These are phyloP conservation scores for Tricholomella constricta DNA, from an alignment of 768 basidiomycete genomes.

Conservation along the genomic window DNA sequence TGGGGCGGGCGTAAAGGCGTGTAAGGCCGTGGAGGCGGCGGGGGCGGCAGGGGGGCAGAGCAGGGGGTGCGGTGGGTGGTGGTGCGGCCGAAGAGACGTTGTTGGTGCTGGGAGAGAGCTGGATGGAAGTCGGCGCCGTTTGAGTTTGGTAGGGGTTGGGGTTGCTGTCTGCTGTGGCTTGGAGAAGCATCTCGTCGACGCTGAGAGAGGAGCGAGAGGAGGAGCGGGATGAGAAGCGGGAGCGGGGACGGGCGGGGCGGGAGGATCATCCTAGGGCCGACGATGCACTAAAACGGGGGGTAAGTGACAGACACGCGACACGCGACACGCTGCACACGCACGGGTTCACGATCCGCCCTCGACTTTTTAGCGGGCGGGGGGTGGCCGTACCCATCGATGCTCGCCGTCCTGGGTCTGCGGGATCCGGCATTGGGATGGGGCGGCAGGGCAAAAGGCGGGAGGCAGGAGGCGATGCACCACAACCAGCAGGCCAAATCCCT, in stretches of 20 bases:
- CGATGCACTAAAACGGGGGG: neutral
- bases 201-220: constrained; percentile 39
- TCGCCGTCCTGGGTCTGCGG: constrained; percentile 33
- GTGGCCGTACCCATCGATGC: constrained; percentile 36
- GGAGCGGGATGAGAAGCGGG: constrained; percentile 33
- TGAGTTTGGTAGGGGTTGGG: neutral
- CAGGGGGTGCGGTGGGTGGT: constrained; percentile 2
- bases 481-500: too few relatives aligned
- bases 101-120: too few relatives aligned
- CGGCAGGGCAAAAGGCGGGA: constrained; percentile 38
- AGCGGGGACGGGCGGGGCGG: constrained; percentile 19
- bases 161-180: constrained; percentile 34
- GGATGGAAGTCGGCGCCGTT: too few relatives aligned
- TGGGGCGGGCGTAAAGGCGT: too few relatives aligned
- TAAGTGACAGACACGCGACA: neutral
- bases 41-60: constrained; percentile 9
- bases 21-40: constrained; percentile 5
- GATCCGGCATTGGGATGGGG: constrained; percentile 34
- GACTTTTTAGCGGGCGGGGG: constrained; percentile 55
- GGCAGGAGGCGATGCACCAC: too few relatives aligned
- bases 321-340: neutral
- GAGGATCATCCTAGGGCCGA: constrained; percentile 2
- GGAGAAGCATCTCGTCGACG: constrained; percentile 48
- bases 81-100: too few relatives aligned
- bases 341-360: constrained; percentile 31